Evolutionary conservation across 345 rosid genomes (phyloP).

Genomic region (Ricinus communis): DNA sequence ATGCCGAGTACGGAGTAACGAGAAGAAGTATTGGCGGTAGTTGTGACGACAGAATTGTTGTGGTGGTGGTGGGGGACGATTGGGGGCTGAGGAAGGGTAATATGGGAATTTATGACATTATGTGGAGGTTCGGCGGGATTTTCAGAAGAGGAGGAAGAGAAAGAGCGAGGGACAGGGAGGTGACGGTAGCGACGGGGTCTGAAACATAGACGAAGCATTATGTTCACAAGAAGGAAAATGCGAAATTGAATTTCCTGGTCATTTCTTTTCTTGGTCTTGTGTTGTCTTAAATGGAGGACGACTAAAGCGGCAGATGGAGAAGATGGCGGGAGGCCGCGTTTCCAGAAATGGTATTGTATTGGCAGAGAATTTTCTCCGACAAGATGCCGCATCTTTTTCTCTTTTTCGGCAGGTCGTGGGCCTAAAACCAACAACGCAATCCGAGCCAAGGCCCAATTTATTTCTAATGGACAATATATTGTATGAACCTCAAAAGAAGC

Average conservation of each 20-base stretch:
- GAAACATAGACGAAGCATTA: conserved; percentile 54
- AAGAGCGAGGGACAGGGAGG: conserved; percentile 37
- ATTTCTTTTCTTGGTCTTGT: not conserved
- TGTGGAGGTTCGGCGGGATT: conserved; percentile 27
- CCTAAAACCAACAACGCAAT: too few species aligned
- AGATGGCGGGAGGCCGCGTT: conserved; percentile 5
- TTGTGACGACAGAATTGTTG: not conserved
- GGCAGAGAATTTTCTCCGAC: not conserved
- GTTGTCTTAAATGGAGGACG: not conserved
- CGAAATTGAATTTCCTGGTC: too few species aligned
- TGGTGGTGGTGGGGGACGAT: conserved; percentile 15
- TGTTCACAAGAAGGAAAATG: not conserved
- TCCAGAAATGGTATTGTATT: not conserved
- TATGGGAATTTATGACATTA: conserved; percentile 29
- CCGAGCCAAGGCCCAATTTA: too few species aligned
- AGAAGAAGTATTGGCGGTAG: conserved; percentile 27
- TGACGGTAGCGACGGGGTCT: conserved; percentile 41
- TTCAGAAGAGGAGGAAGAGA: conserved; percentile 39
- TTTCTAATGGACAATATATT: too few species aligned
- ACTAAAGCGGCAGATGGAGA: not conserved
- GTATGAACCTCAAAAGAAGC: too few species aligned
- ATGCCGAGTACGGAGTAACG: conserved; percentile 51
- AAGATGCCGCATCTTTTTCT: conserved; percentile 2
- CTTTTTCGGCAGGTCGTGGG: too few species aligned
- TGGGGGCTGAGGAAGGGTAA: conserved; percentile 34